Evolutionary conservation across 1,284 basidiomycete genomes (phyloP).

Genomic region (Apiotrichum porosum): DNA sequence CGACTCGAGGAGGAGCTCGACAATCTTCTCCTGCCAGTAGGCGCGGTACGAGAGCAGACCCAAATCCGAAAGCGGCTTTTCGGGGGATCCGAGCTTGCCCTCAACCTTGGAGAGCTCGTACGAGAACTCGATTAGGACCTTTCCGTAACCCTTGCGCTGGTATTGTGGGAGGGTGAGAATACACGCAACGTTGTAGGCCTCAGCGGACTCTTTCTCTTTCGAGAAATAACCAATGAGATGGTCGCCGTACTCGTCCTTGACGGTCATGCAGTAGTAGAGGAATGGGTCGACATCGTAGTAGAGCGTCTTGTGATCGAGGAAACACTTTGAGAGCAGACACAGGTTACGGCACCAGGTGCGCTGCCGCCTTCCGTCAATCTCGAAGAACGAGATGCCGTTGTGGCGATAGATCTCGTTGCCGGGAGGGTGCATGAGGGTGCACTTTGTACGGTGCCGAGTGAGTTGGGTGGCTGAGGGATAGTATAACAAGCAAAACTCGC

Average conservation of each 20-base stretch:
- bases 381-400: slow-evolving; percentile 95
- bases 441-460: slow-evolving; percentile 82
- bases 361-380: slow-evolving; percentile 95
- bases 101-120: slow-evolving; percentile 98
- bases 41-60: slow-evolving; percentile 90
- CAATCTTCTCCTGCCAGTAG: slow-evolving; percentile 96
- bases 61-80: slow-evolving; percentile 94
- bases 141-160: slow-evolving; percentile 92
- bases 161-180: slow-evolving; percentile 97
- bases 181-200: slow-evolving; percentile 98
- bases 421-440: slow-evolving; percentile 89
- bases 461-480: slow-evolving; percentile 84
- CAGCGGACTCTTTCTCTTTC: slow-evolving; percentile 97
- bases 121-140: slow-evolving; percentile 94
- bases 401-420: slow-evolving; percentile 99
- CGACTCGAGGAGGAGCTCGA: slow-evolving; percentile 76
- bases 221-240: slow-evolving; percentile 98
- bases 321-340: slow-evolving; percentile 94
- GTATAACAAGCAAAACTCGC: slow-evolving; percentile 95
- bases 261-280: slow-evolving; percentile 97
- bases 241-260: slow-evolving; percentile 83
- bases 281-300: slow-evolving; percentile 99
- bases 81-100: slow-evolving; percentile 89
- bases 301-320: slow-evolving; percentile 98
- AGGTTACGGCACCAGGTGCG: slow-evolving; percentile 96